A percentile compares a stretch with the other conserved stretches of the same genome.
Conservation (phyloP, 2,329 filamentous ascomycete genomes). For the Fusarium sterilihyphosum region DNA sequence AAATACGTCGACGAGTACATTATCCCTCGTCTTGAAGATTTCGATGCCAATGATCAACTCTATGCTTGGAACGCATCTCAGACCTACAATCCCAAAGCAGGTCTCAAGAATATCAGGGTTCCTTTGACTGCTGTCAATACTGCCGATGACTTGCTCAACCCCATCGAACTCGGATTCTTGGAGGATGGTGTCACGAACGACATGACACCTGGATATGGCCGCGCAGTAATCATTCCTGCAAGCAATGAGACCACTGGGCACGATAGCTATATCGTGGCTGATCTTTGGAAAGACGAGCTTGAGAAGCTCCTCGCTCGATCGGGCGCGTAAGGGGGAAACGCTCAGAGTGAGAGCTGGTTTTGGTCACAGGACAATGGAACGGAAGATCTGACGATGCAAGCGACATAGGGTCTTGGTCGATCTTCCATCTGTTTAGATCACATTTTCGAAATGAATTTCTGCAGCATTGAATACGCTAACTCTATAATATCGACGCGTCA, state of each 20-base stretch:
- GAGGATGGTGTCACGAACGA: not conserved
- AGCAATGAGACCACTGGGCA: constrained; percentile 17
- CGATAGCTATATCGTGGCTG: constrained; percentile 23
- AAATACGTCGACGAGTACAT: not conserved
- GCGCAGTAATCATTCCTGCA: not conserved
- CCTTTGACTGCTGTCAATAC: constrained; percentile 25
- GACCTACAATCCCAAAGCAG: not conserved
- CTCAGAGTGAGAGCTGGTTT: rapidly evolving
- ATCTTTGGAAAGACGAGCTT: constrained; percentile 24
- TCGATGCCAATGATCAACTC: constrained; percentile 20
- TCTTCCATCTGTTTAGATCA: not conserved
- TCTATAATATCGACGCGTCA: constrained; percentile 23
- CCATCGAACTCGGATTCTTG: constrained; percentile 2
- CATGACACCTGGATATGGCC: constrained; percentile 7
- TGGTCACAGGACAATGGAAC: too few species aligned
- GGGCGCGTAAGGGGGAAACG: rapidly evolving
- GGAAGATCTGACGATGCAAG: not conserved
- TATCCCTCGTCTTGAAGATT: not conserved
- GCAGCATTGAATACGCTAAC: not conserved
- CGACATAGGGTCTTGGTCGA: rapidly evolving
- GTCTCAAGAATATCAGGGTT: constrained; percentile 1
- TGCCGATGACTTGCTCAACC: constrained; percentile 27
- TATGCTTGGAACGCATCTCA: constrained; percentile 25
- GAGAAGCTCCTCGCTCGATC: not conserved
- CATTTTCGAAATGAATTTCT: rapidly evolving